Base-by-base conservation (phyloP, 2,329 filamentous ascomycete genomes). In the Apiospora rasikravindrae region DNA sequence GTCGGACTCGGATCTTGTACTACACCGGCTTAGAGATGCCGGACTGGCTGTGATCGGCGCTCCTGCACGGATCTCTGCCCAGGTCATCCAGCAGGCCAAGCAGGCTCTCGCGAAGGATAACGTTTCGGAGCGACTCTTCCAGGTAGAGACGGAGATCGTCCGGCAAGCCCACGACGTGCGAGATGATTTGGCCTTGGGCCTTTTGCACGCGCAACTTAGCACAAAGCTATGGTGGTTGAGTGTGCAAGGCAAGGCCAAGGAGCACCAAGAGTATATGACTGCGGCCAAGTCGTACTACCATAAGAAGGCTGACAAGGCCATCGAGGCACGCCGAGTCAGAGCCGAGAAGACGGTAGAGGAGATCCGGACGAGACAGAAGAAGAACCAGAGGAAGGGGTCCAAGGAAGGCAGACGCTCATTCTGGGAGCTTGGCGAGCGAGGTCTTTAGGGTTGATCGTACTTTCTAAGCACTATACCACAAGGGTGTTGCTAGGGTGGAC, bases 141-240 rank as follows among this genome's bases (percentile, higher is more conserved):
- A 82, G 53, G 78, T 79, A 1, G 80, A 81, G 69, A 74, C 81
- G 10, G 79, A 81, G 71, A 40, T 86, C 6, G 71, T 76, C 14
- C 80, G 79, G 26, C 77, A 81, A 37, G 74, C 81, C 14, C 78
- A 79, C 44, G 80, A 85, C 10, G 49, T 84, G 22, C 79, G 81
- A 14, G 81, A 84, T 40, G 83, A 85, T 64, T 75, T 87, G 1
- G 80, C 85, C 37, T 78, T 89, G 6, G 80, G 82, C 0, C 74
- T 91, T 13, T 80, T 90, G 40, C 84, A 84, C 51, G 87, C 89
- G 19, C 89, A 90, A 77, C 82, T 91, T 37, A 82, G 82, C 61
- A 89, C 89, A 19, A 89, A 86, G 78, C 82, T 90, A 44, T 84
- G 86, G 81, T 91, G 88, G 88, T 81, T 91, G 69, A 87, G 85